These are phyloP conservation scores for Colletotrichum agaves DNA, from an alignment of 2,329 filamentous ascomycete genomes.

Conservation along the genomic window DNA sequence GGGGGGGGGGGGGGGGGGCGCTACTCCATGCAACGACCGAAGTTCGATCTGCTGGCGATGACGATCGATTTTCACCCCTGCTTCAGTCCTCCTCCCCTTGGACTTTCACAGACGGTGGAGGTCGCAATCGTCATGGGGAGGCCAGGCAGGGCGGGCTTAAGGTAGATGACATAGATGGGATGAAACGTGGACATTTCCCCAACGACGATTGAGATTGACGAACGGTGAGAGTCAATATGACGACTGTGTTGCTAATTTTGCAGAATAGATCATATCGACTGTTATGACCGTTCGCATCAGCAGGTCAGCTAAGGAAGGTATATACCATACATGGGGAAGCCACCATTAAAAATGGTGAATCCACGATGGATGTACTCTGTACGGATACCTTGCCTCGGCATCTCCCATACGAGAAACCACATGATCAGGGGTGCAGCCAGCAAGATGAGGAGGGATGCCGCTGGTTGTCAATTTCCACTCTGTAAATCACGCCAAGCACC, in stretches of 20 bases:
- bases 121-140: not conserved
- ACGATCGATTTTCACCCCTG: not conserved
- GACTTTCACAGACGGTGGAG: not conserved
- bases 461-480: slow-evolving; percentile 20
- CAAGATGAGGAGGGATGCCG: slow-evolving; percentile 17
- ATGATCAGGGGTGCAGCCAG: not conserved
- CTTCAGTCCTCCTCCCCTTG: not conserved
- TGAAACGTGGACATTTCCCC: slow-evolving; percentile 24
- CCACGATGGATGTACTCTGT: not conserved
- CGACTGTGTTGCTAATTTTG: slow-evolving; percentile 23
- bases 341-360: not conserved
- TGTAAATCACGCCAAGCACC: not conserved
- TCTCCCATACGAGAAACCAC: slow-evolving; percentile 24
- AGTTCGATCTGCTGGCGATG: slow-evolving; percentile 7
- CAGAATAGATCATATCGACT: slow-evolving; percentile 13
- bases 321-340: slow-evolving; percentile 20
- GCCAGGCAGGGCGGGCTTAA: not conserved
- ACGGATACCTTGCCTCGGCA: slow-evolving; percentile 19
- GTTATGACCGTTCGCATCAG: slow-evolving; percentile 3
- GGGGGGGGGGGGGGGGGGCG: no score
- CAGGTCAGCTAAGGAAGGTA: slow-evolving; percentile 20
- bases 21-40: slow-evolving; percentile 7
- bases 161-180: slow-evolving; percentile 20
- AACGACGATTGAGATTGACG: slow-evolving; percentile 8
- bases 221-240: slow-evolving; percentile 6